Conservation (phyloP, 805 yeast species). For the Yarrowia phangngaensis region DNA sequence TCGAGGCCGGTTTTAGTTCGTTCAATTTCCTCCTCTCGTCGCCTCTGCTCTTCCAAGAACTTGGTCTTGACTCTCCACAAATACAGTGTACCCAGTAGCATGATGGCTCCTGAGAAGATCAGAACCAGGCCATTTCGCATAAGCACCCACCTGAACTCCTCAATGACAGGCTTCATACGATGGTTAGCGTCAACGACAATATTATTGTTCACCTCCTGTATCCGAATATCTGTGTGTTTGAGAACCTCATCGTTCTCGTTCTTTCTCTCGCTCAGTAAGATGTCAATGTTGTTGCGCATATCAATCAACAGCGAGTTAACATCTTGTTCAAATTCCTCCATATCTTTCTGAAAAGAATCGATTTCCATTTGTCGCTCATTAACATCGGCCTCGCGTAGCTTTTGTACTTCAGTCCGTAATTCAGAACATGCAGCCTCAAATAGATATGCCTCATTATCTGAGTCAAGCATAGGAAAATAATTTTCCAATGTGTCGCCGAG, state of each 20-base stretch:
- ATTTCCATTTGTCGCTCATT: slow-evolving; percentile 63
- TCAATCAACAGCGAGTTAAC: slow-evolving; percentile 58
- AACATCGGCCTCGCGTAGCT: slow-evolving; percentile 65
- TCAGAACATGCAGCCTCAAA: slow-evolving; percentile 93
- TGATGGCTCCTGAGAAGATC: slow-evolving; percentile 60
- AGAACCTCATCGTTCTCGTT: slow-evolving; percentile 77
- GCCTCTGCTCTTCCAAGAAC: slow-evolving; percentile 56
- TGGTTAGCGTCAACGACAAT: slow-evolving; percentile 78
- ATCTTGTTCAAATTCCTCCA: slow-evolving; percentile 71
- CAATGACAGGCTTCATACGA: slow-evolving; percentile 81
- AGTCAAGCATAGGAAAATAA: slow-evolving; percentile 51
- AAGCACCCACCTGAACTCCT: slow-evolving; percentile 86
- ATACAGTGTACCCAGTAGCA: slow-evolving; percentile 46
- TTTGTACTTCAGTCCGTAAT: slow-evolving; percentile 68
- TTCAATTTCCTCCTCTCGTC: slow-evolving; percentile 10
- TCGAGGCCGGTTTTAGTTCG: slow-evolving; percentile 3
- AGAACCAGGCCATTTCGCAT: slow-evolving; percentile 84
- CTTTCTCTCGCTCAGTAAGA: slow-evolving; percentile 80
- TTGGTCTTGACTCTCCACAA: slow-evolving; percentile 64
- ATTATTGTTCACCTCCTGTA: slow-evolving; percentile 80
- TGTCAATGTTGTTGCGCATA: slow-evolving; percentile 70
- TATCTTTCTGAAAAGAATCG: slow-evolving; percentile 66
- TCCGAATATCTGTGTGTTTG: slow-evolving; percentile 59
- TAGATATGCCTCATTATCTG: slow-evolving; percentile 82
- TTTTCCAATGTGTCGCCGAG: slow-evolving; percentile 39